These are phyloP conservation scores for Crinitomyces ghanaensis DNA, from an alignment of 805 yeast species.

Conservation along the genomic window DNA sequence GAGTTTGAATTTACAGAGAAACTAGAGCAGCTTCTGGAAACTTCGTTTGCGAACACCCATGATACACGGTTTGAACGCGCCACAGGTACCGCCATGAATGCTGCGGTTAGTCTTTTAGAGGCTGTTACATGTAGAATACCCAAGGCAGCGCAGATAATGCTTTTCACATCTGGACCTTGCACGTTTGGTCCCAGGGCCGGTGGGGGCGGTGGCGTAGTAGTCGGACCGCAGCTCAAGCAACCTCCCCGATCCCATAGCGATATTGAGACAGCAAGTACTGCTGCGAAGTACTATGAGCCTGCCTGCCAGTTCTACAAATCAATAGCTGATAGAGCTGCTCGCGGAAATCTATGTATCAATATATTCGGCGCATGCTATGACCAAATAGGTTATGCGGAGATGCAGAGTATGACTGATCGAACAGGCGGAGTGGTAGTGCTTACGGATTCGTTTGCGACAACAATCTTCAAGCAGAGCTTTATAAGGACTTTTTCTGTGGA, in stretches of 20 bases:
- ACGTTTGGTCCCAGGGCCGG: slow-evolving; percentile 78
- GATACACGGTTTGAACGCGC: slow-evolving; percentile 65
- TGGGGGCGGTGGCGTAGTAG: slow-evolving; percentile 87
- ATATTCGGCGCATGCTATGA: slow-evolving; percentile 93
- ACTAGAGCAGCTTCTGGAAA: slow-evolving; percentile 57
- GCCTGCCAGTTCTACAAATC: slow-evolving; percentile 70
- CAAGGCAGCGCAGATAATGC: slow-evolving; percentile 70
- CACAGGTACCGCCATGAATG: slow-evolving; percentile 76
- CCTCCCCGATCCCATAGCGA: slow-evolving; percentile 91
- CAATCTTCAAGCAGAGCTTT: slow-evolving; percentile 86
- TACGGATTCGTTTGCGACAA: slow-evolving; percentile 86
- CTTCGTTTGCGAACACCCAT: slow-evolving; percentile 74
- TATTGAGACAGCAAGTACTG: slow-evolving; percentile 71
- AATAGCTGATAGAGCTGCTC: slow-evolving; percentile 57
- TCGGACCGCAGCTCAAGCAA: slow-evolving; percentile 72
- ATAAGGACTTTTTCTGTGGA: slow-evolving; percentile 72
- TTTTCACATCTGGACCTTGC: slow-evolving; percentile 84
- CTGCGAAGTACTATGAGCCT: slow-evolving; percentile 80
- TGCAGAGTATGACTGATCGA: slow-evolving; percentile 67
- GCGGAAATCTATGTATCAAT: slow-evolving; percentile 71
- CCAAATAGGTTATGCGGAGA: slow-evolving; percentile 89
- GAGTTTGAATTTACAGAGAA: slow-evolving; percentile 67
- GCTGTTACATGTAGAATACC: slow-evolving; percentile 61
- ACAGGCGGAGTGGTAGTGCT: slow-evolving; percentile 85
- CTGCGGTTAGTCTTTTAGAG: slow-evolving; percentile 67